Percentiles rank a stretch among this genome's conserved stretches.
Conservation (phyloP, 768 basidiomycete genomes). For the Suillus placidus region DNA sequence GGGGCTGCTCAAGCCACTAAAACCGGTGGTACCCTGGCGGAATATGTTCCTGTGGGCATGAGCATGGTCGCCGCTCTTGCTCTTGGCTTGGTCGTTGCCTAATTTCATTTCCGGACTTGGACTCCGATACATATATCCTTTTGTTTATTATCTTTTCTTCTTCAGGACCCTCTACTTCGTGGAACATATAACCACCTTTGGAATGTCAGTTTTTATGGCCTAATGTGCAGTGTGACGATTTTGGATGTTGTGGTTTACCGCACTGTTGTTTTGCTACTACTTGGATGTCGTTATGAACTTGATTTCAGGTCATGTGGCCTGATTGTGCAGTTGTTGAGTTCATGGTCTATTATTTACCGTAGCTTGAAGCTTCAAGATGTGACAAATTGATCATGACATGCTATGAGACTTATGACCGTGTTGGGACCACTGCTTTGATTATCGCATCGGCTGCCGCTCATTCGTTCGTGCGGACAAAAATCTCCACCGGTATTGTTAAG, state of each 20-base stretch:
- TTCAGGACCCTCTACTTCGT: neutral
- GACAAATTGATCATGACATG: neutral
- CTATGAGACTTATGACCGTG: neutral
- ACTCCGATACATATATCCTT: conserved; percentile 2
- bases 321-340: neutral
- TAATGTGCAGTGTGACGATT: conserved; percentile 5
- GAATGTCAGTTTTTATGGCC: conserved; percentile 4
- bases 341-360: neutral
- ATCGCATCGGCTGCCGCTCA: neutral
- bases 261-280: neutral
- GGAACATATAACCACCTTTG: neutral
- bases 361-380: neutral
- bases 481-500: neutral
- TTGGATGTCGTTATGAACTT: conserved; percentile 1
- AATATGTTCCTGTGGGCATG: conserved; percentile 32
- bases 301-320: neutral
- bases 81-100: conserved; percentile 32
- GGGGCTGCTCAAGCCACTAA: conserved; percentile 23
- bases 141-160: conserved; percentile 3
- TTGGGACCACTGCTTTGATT: neutral
- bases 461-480: neutral
- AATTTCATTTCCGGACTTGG: conserved; percentile 4
- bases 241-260: conserved; percentile 1
- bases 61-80: conserved; percentile 31
- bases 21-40: conserved; percentile 16